phyloP scores from a whole-genome alignment of 2,329 filamentous ascomycete genomes.

The Elsinoe perseae region DNA sequence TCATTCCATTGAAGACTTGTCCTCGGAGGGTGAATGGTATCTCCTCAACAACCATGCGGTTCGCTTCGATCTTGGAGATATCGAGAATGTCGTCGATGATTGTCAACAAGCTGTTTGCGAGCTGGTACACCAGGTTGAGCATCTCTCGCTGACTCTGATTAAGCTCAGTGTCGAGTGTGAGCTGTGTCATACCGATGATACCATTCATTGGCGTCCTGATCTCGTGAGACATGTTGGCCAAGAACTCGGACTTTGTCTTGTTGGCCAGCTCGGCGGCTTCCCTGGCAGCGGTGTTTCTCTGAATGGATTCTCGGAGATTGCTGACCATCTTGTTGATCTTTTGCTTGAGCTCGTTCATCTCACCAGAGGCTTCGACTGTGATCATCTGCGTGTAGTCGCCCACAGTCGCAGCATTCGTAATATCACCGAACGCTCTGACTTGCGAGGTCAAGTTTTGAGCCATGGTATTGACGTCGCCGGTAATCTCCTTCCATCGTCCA shows the following conservation, averaged over 20 bases:
- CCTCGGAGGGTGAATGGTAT: constrained; percentile 92
- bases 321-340: constrained; percentile 99
- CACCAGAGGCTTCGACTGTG: constrained; percentile 91
- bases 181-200: constrained; percentile 95
- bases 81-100: constrained; percentile 81
- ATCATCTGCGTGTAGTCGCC: constrained; percentile 96
- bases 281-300: constrained; percentile 89
- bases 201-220: constrained; percentile 97
- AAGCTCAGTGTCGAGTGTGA: constrained; percentile 87
- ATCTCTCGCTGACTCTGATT: constrained; percentile 95
- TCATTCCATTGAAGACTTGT: constrained; percentile 94
- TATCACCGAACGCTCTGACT: constrained; percentile 95
- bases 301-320: constrained; percentile 89
- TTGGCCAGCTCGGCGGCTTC: constrained; percentile 95
- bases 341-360: constrained; percentile 98
- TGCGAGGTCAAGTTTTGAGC: constrained; percentile 77
- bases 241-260: constrained; percentile 95
- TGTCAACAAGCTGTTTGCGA: constrained; percentile 90
- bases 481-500: constrained; percentile 97
- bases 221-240: constrained; percentile 98
- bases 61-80: constrained; percentile 76
- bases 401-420: constrained; percentile 94
- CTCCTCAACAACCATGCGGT: constrained; percentile 96
- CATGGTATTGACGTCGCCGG: constrained; percentile 94
- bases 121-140: constrained; percentile 94